Base-by-base conservation (phyloP, 345 rosid species). In the Noccaea caerulescens region DNA sequence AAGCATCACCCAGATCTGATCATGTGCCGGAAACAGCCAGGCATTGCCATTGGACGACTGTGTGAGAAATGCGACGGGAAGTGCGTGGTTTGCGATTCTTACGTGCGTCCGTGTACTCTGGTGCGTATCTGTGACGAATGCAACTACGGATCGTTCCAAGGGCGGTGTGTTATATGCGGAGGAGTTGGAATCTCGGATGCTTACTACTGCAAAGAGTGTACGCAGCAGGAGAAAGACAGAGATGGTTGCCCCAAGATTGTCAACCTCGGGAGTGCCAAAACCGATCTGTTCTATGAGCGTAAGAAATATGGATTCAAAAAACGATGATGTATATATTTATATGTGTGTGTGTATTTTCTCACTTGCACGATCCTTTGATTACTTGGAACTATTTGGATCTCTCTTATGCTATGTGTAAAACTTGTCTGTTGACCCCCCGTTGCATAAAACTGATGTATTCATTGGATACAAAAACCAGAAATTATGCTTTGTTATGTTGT, bases 1-100 rank as follows among this genome's bases (percentile, higher is more conserved):
- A 85, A 87, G 86, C 90, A 87, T 75, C 93, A 87, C 47, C 93
- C 93, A 14, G 93, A 87, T 80, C 57, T 87, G 73, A 87, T 85
- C 57, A 85, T 87, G 93, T 87, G 90, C 78, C 43, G 88, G 72
- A 87, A 87, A 80, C 90, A 85, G 73, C 90, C 92, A 0, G 92
- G 90, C 5, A 87, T 86, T 67, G 93, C 90, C 38, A 87, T 85
- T 12, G 93, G 93, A 63, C 33, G 88, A n/a, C 71, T 87, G 2
- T 85, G 90, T 42, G 91, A 84, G 77, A 86, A 86, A 62, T 81
- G 84, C 16, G 91, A 86, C 51, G 91, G 91, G 11, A 86, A 87
- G 58, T 87, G 92, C 57, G 88, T 87, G 51, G 80, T 87, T 14
- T 87, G 93, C 12, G 93, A 87, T 61, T 87, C 88, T 14, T 84